Base-by-base conservation (phyloP, 495 filamentous ascomycete species). In the Hypomontagnella submonticulosa region DNA sequence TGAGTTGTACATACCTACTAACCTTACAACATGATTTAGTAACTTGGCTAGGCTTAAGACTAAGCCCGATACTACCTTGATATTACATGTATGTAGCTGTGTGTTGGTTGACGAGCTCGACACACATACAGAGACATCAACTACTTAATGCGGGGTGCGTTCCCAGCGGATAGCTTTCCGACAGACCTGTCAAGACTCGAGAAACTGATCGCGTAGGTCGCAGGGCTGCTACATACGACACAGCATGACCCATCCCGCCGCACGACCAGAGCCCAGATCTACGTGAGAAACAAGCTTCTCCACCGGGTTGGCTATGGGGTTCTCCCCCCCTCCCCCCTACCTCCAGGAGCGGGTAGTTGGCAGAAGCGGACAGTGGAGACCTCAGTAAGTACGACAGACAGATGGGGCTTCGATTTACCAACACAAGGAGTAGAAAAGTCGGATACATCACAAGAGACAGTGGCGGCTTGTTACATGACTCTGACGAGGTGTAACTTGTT, bases 71-170 rank as follows among this genome's bases (percentile, higher is more conserved):
- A 40, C 49, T 46, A 38, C 59, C 48, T 34, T 49, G 55, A 55
- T 41, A 40, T n/a, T n/a, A n/a, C n/a, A n/a, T n/a, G n/a, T 55
- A 23, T 20, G 50, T 47, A 15, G 19, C 42, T 43, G 6, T 15
- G 15, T 13, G 9, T 38, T 38, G 40, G 40, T 43, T 18, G 42
- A 48, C 13, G 20, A 46, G 51, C 23, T 55, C 44, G 36, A 37
- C 43, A 56, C 23, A 27, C 23, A 53, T 64, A 55, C 63, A 55
- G 19, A 37, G 51, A 60, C 33, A 52, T 58, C 55, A 52, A 56
- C 30, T 64, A 64, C n/a, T n/a, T n/a, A n/a, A n/a, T 69, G 66
- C 60, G 66, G 66, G 66, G 66, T 69, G 66, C 60, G 60, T 69
- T 64, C 56, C 43, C 60, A 60, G 44, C 60, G 66, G 66, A 55